These are phyloP conservation scores for Dendrobium huoshanense DNA, from an alignment of 106 monocot genomes.

Conservation along the genomic window DNA sequence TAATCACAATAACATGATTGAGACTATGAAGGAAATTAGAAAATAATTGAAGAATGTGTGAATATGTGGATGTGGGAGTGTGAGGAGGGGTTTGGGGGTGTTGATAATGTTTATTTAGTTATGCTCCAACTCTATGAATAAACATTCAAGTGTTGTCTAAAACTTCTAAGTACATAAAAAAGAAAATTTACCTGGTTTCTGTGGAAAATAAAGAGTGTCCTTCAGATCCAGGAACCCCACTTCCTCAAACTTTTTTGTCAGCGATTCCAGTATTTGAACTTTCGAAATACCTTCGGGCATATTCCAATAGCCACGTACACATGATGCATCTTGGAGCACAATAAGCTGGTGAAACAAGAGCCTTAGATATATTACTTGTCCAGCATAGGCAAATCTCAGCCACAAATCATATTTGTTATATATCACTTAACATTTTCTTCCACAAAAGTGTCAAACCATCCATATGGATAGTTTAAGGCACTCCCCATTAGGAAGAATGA, in stretches of 20 bases:
- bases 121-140: too few species aligned
- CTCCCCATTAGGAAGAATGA: neutral
- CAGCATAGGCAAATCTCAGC: too few species aligned
- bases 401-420: too few species aligned
- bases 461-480: neutral
- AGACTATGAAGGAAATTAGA: too few species aligned
- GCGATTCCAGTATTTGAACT: constrained; percentile 39
- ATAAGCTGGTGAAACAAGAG: constrained; percentile 44
- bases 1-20: too few species aligned
- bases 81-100: too few species aligned
- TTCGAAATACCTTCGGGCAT: constrained; percentile 42
- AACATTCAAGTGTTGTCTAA: too few species aligned
- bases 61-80: too few species aligned
- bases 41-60: too few species aligned
- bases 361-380: neutral
- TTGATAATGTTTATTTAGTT: too few species aligned
- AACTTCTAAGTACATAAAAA: neutral
- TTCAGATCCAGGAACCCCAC: constrained; percentile 45
- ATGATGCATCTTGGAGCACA: constrained; percentile 43
- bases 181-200: constrained; percentile 37
- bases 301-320: constrained; percentile 86
- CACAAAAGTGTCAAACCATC: neutral
- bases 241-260: constrained; percentile 48
- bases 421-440: too few species aligned
- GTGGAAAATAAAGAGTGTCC: constrained; percentile 69